Percentiles rank a stretch among this genome's conserved stretches.
Conservation (phyloP, 139 green algal species). For the Diplosphaera chodatii region DNA sequence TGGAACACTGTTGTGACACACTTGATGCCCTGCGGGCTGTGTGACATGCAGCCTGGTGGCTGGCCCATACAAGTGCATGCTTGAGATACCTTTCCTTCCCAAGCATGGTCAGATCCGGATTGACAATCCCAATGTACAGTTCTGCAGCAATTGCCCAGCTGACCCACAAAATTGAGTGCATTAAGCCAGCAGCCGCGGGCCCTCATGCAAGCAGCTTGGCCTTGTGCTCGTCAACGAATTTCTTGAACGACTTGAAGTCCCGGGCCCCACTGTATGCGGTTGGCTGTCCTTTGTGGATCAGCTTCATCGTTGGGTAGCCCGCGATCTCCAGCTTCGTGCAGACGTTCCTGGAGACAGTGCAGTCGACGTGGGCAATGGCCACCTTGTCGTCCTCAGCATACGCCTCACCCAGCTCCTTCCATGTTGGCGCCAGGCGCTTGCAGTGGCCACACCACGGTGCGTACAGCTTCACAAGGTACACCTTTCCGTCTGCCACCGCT, state of each 20-base stretch:
- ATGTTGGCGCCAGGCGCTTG: constrained; percentile 6
- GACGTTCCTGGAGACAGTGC: constrained; percentile 2
- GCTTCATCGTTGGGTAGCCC: background rate
- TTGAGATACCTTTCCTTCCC: no score
- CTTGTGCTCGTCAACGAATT: background rate
- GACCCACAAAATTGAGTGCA: no score
- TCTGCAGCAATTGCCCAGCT: no score
- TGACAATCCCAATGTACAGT: no score
- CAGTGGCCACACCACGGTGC: constrained; percentile 15
- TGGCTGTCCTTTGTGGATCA: background rate
- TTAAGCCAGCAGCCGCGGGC: no score
- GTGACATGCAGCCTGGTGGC: background rate
- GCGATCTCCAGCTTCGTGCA: background rate
- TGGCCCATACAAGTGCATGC: no score
- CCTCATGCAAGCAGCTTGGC: no score
- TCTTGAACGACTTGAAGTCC: background rate
- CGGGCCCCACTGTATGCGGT: background rate
- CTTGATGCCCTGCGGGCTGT: no score
- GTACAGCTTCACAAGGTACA: constrained; percentile 14
- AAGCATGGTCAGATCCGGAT: no score
- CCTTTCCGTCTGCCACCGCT: background rate
- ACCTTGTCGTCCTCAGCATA: constrained; percentile 4
- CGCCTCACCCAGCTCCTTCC: constrained; percentile 9
- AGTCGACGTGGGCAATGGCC: constrained; percentile 14
- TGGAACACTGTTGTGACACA: no score